Conservation (phyloP, 768 basidiomycete genomes). For the Collybiopsis confluens region DNA sequence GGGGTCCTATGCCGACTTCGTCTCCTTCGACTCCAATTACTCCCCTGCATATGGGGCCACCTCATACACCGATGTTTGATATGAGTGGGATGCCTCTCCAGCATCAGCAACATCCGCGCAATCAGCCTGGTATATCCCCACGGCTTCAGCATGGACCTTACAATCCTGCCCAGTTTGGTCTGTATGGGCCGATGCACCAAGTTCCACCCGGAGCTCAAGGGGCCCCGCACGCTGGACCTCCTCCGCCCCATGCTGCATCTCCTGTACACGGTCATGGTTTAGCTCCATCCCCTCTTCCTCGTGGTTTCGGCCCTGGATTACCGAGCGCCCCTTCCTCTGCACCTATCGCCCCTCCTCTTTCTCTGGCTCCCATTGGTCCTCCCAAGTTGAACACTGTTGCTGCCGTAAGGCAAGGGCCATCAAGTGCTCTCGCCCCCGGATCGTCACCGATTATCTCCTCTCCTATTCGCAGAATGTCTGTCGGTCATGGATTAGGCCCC, state of each 20-base stretch:
- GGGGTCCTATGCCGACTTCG: not conserved
- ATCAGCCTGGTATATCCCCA: slow-evolving; percentile 40
- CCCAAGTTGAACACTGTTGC: slow-evolving; percentile 38
- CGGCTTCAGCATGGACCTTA: slow-evolving; percentile 39
- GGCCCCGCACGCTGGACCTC: not conserved
- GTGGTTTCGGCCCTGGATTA: slow-evolving; percentile 48
- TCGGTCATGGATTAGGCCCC: slow-evolving; percentile 2
- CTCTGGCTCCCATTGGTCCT: slow-evolving; percentile 50
- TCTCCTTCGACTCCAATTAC: slow-evolving; percentile 6
- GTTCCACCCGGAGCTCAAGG: not conserved
- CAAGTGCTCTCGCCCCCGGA: slow-evolving; percentile 16
- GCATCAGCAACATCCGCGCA: not conserved
- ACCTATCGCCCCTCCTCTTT: no score
- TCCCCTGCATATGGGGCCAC: not conserved
- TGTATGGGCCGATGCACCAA: slow-evolving; percentile 41
- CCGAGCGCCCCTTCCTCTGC: slow-evolving; percentile 38
- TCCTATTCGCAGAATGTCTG: slow-evolving; percentile 18
- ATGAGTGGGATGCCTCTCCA: not conserved
- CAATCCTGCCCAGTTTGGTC: slow-evolving; percentile 46
- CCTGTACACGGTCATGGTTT: not conserved
- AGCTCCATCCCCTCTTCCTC: slow-evolving; percentile 50
- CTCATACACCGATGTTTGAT: not conserved
- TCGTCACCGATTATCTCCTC: not conserved
- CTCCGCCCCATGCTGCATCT: not conserved
- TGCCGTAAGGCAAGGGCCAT: slow-evolving; percentile 23